Conservation (phyloP, 1,284 basidiomycete species). For the Omphalotus olearius region DNA sequence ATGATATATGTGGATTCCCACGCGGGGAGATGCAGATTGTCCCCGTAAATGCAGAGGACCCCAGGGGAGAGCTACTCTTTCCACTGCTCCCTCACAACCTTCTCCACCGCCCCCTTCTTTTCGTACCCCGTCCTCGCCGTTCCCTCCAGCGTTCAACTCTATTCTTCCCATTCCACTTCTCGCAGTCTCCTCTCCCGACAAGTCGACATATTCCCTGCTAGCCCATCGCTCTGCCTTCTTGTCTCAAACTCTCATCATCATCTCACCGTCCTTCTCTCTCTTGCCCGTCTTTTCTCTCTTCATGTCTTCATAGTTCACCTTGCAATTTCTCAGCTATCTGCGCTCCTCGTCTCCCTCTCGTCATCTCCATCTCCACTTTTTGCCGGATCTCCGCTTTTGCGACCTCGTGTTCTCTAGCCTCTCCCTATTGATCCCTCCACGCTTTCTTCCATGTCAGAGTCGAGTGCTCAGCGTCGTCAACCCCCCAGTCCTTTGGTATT, state of each 20-base stretch:
- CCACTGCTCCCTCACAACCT: too few relatives aligned
- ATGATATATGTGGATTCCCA: too few relatives aligned
- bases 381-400: conserved; percentile 19
- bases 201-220: conserved; percentile 3
- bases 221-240: not conserved
- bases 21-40: too few relatives aligned
- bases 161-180: too few relatives aligned
- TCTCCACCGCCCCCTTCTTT: too few relatives aligned
- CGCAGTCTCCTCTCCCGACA: not conserved
- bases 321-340: conserved; percentile 12
- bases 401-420: conserved; percentile 16
- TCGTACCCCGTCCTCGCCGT: too few relatives aligned
- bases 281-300: conserved; percentile 26
- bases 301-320: conserved; percentile 32
- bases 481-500: conserved; percentile 76
- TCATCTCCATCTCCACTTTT: conserved; percentile 5
- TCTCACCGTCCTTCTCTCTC: conserved; percentile 18
- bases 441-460: conserved; percentile 54
- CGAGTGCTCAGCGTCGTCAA: conserved; percentile 57
- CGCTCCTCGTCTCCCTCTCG: conserved; percentile 10
- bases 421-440: not conserved
- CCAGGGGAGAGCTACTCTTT: too few relatives aligned
- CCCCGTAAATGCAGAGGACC: too few relatives aligned
- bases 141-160: too few relatives aligned
- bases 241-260: conserved; percentile 6